Evolutionary conservation across 257 asterid species (phyloP), one percentile per base, ranked within the genome.

Genomic region (Scutellaria galericulata): DNA sequence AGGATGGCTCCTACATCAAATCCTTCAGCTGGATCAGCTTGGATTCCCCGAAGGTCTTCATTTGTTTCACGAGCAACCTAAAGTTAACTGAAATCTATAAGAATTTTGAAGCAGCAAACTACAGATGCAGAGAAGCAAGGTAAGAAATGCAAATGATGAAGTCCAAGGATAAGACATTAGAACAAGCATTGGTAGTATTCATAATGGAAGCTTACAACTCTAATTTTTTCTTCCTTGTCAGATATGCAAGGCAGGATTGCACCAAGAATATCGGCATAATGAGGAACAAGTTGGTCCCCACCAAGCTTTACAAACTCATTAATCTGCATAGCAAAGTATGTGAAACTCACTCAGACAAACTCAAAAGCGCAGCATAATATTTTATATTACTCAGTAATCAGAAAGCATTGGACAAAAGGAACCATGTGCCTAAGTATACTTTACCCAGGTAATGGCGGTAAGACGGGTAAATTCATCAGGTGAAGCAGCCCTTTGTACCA

Each of bases 301-400:
- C 98, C 98, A 86, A 95, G 99, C 88, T 92, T 95, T 64, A 95
- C 99, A 81, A 95, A 95, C 85, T 95, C 99, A 48, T 88, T 84
- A 65, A 92, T 90, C 99, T 95, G 90, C 79, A 82, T 52, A 70
- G 45, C 7, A 53, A 70, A 70, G 73, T n/a, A 54, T 50, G 37
- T 44, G 57, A 71, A 73, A 64, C 71, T 64, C 76, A 64, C 59
- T 65, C n/a, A 40, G 64, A 74, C 52, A 81, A 74, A 65, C 70
- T 18, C 48, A 74, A 66, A 64, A 64, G 63, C 52, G 35, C 40
- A 13, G 27, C 40, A 13, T 22, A 35, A 67, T 22, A 63, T 47
- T 53, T 54, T 45, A 62, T 48, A 58, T 54, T 65, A 61, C 31
- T 47, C 53, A 60, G 56, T 37, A 66, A 72, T 73, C 61, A 58